phyloP scores from a whole-genome alignment of 495 filamentous ascomycete genomes.

The Alectoria sarmentosa region DNA sequence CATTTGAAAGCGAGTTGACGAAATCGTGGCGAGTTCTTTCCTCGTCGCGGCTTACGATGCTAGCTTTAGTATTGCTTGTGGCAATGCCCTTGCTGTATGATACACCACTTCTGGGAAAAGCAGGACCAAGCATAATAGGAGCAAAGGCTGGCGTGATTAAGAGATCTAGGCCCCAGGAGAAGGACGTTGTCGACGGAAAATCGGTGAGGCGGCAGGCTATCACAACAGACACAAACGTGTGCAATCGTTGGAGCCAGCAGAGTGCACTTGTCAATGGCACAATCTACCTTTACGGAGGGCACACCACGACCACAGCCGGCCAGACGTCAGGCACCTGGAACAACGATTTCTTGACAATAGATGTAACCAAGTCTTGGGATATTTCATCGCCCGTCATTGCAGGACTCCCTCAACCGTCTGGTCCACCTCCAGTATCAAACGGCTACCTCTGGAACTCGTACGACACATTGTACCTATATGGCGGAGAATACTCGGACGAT shows the following conservation, averaged over 20 bases:
- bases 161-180: slow-evolving; percentile 6
- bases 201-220: slow-evolving; percentile 20
- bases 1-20: slow-evolving; percentile 4
- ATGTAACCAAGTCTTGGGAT: slow-evolving; percentile 60
- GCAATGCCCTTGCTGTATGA: slow-evolving; percentile 24
- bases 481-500: slow-evolving; percentile 60
- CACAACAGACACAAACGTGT: slow-evolving; percentile 49
- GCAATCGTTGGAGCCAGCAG: slow-evolving; percentile 63
- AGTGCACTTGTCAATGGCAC: slow-evolving; percentile 65
- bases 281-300: slow-evolving; percentile 68
- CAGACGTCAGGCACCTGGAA: slow-evolving; percentile 59
- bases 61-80: slow-evolving; percentile 23
- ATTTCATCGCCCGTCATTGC: slow-evolving; percentile 52
- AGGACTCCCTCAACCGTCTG: slow-evolving; percentile 56
- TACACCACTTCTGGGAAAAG: slow-evolving; percentile 15
- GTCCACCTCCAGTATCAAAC: slow-evolving; percentile 60
- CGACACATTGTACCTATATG: slow-evolving; percentile 61
- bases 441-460: slow-evolving; percentile 67
- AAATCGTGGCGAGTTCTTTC: slow-evolving; percentile 6
- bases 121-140: slow-evolving; percentile 21
- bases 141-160: slow-evolving; percentile 26
- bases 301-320: slow-evolving; percentile 42
- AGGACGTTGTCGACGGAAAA: slow-evolving; percentile 5
- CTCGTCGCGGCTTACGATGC: slow-evolving; percentile 19
- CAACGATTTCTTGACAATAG: slow-evolving; percentile 61